A percentile compares a stretch with the other conserved stretches of the same genome.
Evolutionary conservation across 1,139 yeast genomes (phyloP).

Genomic region (Debaryomycetaceae sp.): DNA sequence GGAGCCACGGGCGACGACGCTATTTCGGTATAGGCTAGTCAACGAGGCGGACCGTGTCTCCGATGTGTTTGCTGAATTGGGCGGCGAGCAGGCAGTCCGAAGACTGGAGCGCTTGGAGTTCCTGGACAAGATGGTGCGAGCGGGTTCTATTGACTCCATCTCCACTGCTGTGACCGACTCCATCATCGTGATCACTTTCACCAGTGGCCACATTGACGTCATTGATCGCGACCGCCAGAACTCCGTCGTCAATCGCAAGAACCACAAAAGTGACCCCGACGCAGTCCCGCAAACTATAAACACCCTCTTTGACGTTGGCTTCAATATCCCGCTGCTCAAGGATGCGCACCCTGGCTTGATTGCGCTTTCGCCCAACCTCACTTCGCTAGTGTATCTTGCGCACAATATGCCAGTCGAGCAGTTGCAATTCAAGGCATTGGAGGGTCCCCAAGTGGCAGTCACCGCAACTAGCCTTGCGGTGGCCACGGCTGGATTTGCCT

Average conservation of each 20-base stretch:
- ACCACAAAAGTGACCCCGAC: constrained; percentile 8
- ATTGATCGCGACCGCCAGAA: constrained; percentile 33
- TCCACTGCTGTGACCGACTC: constrained; percentile 21
- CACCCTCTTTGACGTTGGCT: constrained; percentile 58
- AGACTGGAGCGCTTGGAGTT: constrained; percentile 14
- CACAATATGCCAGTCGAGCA: constrained; percentile 15
- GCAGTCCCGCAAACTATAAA: constrained; percentile 31
- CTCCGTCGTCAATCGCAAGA: constrained; percentile 11
- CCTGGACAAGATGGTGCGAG: constrained; percentile 20
- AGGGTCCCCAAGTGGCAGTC: constrained; percentile 16
- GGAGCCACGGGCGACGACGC: constrained; percentile 18
- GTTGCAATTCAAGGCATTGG: constrained; percentile 28
- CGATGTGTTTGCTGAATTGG: constrained; percentile 30
- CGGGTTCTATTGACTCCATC: constrained; percentile 19
- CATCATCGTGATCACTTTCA: constrained; percentile 24
- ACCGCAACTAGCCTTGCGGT: constrained; percentile 30
- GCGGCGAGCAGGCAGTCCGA: constrained; percentile 4
- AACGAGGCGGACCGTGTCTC: constrained; percentile 23
- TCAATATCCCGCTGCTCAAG: constrained; percentile 31
- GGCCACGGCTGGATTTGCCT: constrained; percentile 59
- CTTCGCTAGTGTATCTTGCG: constrained; percentile 42
- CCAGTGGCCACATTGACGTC: constrained; percentile 43
- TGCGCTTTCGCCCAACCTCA: constrained; percentile 55
- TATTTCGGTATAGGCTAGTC: constrained; percentile 35
- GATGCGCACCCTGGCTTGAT: constrained; percentile 17